Evolutionary conservation across 192 early-diverging fungal genomes (phyloP), one percentile per base, ranked within the genome.

Genomic region (Coemansia sp.): DNA sequence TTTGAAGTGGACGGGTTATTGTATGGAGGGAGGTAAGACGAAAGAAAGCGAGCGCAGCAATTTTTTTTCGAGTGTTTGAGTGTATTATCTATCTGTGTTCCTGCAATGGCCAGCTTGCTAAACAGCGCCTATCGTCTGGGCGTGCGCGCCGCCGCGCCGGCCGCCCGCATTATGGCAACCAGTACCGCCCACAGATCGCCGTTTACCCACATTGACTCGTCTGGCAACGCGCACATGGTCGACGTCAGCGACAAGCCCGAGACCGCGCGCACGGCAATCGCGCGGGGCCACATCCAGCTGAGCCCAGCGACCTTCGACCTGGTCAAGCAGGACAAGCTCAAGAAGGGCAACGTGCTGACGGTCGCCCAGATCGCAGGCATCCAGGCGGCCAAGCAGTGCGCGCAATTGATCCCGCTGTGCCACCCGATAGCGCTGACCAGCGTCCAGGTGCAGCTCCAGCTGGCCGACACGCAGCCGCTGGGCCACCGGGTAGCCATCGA

Each of bases 341-440:
- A 84, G 60, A 97, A 97, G 65, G 94, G 94, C 10, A 92, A 94
- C 63, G 94, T 94, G 1, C 64, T 95, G 26, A 81, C 85, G 0
- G 90, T 93, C 2, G 90, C 92, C 14, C 86, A 87, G 53, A 83
- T 94, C 9, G 91, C 94, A 1, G 94, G 93, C 0, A 93, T 97
- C 48, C 83, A 90, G 58, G 94, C 86, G 5, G 93, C 91, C 32
- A 97, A 97, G 67, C 79, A 78, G 48, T 94, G 93, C 5, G 79
- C 85, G 5, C 70, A 82, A 30, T 48, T 93, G 45, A 89, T 97
- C 42, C 94, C 94, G 1, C 76, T 97, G 10, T 94, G 93, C 58
- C 94, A 97, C 63, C 89, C 89, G 6, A 59, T 97, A 5, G 40
- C 70, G 5, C 54, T 95, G 11, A 80, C 83, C 26, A 79, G 86